Percentiles rank a stretch among this genome's conserved stretches.
These are phyloP conservation scores for Geotrichum fermentans DNA, from an alignment of 1,139 yeast genomes.

Conservation along the genomic window DNA sequence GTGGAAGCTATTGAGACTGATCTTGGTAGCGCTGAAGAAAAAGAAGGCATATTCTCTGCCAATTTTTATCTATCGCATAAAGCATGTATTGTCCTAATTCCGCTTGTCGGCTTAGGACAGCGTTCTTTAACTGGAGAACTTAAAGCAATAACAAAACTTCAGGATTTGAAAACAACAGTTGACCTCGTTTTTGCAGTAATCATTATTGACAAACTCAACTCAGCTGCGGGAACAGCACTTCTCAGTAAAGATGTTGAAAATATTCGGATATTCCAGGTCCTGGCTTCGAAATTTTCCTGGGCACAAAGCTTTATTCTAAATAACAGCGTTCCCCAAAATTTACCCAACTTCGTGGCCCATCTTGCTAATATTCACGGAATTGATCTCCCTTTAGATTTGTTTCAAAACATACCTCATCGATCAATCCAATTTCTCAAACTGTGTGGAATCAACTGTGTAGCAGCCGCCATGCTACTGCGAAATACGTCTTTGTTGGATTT, in stretches of 20 bases:
- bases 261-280: conserved; percentile 13
- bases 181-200: conserved; percentile 15
- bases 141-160: conserved; percentile 11
- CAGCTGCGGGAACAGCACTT: neutral
- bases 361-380: conserved; percentile 8
- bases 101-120: conserved; percentile 12
- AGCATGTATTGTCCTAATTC: conserved; percentile 13
- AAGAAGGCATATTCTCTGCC: conserved; percentile 3
- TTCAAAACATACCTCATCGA: conserved; percentile 8
- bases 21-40: conserved; percentile 10
- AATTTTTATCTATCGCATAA: conserved; percentile 16
- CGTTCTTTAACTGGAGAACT: conserved; percentile 8
- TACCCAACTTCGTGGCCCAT: conserved; percentile 10
- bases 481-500: conserved; percentile 7
- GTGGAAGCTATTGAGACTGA: conserved; percentile 15
- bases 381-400: conserved; percentile 7
- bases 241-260: conserved; percentile 2
- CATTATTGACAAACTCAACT: conserved; percentile 5
- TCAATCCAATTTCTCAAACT: conserved; percentile 15
- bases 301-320: conserved; percentile 14
- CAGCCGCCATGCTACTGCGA: conserved; percentile 16
- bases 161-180: conserved; percentile 9
- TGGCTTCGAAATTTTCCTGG: conserved; percentile 15
- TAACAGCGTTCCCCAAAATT: neutral
- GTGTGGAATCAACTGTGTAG: conserved; percentile 18